A percentile compares a stretch with the other conserved stretches of the same genome.
Conservation (phyloP, 441 rosid species). For the Sinapis alba region DNA sequence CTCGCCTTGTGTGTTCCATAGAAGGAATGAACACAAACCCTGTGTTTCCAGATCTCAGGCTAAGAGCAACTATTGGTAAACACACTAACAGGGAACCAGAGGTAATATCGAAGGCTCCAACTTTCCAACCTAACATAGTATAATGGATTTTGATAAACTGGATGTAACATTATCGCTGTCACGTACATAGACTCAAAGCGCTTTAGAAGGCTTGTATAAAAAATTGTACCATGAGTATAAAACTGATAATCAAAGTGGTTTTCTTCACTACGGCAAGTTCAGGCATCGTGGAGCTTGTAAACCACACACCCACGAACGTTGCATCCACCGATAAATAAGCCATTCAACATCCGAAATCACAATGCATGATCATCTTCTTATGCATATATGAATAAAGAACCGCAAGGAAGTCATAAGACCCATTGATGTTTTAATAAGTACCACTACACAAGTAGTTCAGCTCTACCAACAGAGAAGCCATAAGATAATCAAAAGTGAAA, state of each 20-base stretch:
- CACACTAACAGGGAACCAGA: conserved; percentile 73
- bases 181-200: neutral
- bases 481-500: neutral
- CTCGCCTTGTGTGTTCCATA: conserved; percentile 40
- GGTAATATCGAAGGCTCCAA: conserved; percentile 22
- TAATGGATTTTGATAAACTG: neutral
- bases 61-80: conserved; percentile 66
- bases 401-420: neutral
- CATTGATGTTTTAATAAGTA: neutral
- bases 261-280: conserved; percentile 72
- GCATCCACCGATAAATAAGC: too few species aligned
- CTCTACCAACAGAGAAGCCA: neutral
- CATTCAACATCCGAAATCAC: too few species aligned
- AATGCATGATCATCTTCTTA: neutral
- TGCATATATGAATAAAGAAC: neutral
- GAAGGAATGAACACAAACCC: neutral
- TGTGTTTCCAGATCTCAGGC: conserved; percentile 44
- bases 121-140: neutral
- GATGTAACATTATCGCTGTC: neutral
- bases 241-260: conserved; percentile 31
- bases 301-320: too few species aligned
- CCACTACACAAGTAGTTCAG: neutral
- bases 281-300: conserved; percentile 54
- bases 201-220: too few species aligned
- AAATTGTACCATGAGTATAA: too few species aligned